These are phyloP conservation scores for Xylaria sp. DNA, from an alignment of 2,329 filamentous ascomycete genomes.

Conservation along the genomic window DNA sequence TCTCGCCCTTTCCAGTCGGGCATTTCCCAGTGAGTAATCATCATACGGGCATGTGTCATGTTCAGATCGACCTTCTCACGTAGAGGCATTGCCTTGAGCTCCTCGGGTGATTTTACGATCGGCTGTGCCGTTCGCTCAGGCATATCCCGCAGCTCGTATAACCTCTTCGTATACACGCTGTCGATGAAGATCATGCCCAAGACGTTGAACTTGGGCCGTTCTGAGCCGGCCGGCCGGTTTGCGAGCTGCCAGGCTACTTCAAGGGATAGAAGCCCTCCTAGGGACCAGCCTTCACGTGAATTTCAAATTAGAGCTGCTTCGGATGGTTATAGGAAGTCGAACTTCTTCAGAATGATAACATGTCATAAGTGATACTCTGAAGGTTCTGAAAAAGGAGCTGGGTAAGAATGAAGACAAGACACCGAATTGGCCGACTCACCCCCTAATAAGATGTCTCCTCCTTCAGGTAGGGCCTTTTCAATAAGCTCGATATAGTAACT, in stretches of 20 bases:
- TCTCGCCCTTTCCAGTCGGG: slow-evolving; percentile 41
- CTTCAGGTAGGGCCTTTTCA: slow-evolving; percentile 51
- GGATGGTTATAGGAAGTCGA: neutral
- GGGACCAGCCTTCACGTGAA: slow-evolving; percentile 58
- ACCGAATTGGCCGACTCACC: slow-evolving; percentile 45
- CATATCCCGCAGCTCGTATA: slow-evolving; percentile 36
- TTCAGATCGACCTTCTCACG: slow-evolving; percentile 50
- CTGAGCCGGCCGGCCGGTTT: slow-evolving; percentile 45
- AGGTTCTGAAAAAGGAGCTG: neutral
- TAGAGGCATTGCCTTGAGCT: slow-evolving; percentile 47
- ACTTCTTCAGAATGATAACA: neutral
- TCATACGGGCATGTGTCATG: slow-evolving; percentile 50
- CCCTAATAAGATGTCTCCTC: slow-evolving; percentile 60
- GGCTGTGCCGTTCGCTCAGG: slow-evolving; percentile 45
- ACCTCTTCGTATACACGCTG: slow-evolving; percentile 55
- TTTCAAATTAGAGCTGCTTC: slow-evolving; percentile 3
- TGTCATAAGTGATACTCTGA: neutral
- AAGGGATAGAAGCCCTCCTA: slow-evolving; percentile 64
- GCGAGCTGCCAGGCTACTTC: slow-evolving; percentile 61
- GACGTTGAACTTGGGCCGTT: slow-evolving; percentile 52
- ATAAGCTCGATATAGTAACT: slow-evolving; percentile 61
- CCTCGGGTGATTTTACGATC: slow-evolving; percentile 43
- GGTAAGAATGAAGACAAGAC: neutral
- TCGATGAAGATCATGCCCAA: slow-evolving; percentile 66
- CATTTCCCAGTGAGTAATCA: slow-evolving; percentile 46